These are phyloP conservation scores for Letharia lupina DNA, from an alignment of 495 filamentous ascomycete species.

Conservation along the genomic window DNA sequence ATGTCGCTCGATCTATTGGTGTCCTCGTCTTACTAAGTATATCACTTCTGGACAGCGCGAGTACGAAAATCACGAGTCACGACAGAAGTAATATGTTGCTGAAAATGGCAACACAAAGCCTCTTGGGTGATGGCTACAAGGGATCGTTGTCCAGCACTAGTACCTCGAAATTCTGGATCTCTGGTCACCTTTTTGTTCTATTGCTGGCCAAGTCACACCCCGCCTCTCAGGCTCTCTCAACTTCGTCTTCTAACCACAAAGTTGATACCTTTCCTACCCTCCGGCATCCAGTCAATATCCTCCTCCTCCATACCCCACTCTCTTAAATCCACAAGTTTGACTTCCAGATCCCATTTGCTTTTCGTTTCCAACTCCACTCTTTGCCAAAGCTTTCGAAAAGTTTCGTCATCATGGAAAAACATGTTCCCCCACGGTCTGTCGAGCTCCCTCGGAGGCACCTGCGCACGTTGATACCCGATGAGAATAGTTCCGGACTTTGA, in stretches of 20 bases:
- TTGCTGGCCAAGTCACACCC: no score
- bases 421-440: background rate
- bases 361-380: background rate
- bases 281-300: background rate
- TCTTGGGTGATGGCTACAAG: no score
- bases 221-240: background rate
- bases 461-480: slow-evolving; percentile 31
- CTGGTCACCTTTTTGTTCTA: no score
- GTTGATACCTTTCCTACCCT: background rate
- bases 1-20: no score
- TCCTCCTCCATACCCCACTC: slow-evolving; percentile 7
- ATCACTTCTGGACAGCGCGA: no score
- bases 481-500: slow-evolving; percentile 31
- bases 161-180: no score
- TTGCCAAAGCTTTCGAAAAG: background rate
- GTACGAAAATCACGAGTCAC: no score
- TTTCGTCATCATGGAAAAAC: background rate
- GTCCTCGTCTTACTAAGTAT: no score
- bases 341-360: background rate
- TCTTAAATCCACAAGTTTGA: background rate
- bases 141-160: no score
- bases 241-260: background rate
- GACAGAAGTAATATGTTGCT: no score
- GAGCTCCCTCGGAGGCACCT: background rate
- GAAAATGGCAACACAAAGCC: no score